A percentile compares a stretch with the other conserved stretches of the same genome.
Conservation (phyloP, 2,329 filamentous ascomycete species). For the Aspergillus hiratsukae region DNA sequence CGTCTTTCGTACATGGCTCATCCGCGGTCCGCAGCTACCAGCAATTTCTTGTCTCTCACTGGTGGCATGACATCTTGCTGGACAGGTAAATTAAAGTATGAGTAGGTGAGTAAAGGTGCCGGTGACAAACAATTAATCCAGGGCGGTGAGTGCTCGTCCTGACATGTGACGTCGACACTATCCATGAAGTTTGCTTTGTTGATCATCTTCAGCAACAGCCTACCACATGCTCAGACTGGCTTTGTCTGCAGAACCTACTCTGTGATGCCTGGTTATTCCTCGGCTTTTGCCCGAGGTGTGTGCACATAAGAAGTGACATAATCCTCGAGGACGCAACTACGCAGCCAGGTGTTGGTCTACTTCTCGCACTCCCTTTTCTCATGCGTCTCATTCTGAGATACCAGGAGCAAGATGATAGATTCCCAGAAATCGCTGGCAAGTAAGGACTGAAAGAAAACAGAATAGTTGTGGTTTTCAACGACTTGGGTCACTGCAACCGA, state of each 20-base stretch:
- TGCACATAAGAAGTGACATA: not conserved
- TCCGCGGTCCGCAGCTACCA: constrained; percentile 3
- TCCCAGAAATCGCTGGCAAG: not conserved
- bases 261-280: not conserved
- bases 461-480: not conserved
- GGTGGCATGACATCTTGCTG: constrained; percentile 5
- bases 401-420: not conserved
- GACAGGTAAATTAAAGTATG: not conserved
- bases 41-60: constrained; percentile 1
- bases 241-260: not conserved
- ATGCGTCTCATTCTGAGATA: not conserved
- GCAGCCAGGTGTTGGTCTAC: not conserved
- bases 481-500: not conserved
- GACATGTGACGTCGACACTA: constrained; percentile 11
- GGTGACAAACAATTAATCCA: not conserved
- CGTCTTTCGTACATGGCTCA: constrained; percentile 16
- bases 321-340: not conserved
- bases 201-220: not conserved
- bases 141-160: constrained; percentile 10
- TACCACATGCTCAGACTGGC: not conserved
- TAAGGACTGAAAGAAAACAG: not conserved
- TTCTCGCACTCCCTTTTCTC: not conserved
- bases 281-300: not conserved
- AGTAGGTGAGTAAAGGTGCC: not conserved
- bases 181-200: constrained; percentile 2